These are phyloP conservation scores for Thraustochytrium sp. DNA, from an alignment of 352 stramenopile species.

Conservation along the genomic window DNA sequence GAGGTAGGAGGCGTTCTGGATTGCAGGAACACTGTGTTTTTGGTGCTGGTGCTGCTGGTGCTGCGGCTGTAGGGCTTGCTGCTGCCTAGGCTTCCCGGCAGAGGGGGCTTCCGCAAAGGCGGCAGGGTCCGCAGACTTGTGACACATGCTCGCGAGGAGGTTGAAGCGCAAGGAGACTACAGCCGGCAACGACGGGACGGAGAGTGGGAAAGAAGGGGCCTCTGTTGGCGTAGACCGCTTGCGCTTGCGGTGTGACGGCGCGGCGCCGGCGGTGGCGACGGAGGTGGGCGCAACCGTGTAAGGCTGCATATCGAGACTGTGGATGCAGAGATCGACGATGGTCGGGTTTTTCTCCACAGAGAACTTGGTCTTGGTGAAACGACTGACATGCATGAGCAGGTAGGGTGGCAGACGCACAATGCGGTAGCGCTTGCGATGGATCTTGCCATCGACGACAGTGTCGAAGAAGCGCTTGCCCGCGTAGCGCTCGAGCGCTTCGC, in stretches of 20 bases:
- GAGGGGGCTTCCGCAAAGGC: not conserved
- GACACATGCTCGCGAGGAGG: conserved; percentile 74
- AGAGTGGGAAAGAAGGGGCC: not conserved
- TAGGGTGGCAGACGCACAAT: conserved; percentile 85
- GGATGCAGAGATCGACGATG: conserved; percentile 98
- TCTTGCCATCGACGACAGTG: conserved; percentile 66
- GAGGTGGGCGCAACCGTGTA: conserved; percentile 52
- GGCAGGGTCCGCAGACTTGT: not conserved
- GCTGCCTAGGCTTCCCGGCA: not conserved
- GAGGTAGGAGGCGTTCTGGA: conserved; percentile 77
- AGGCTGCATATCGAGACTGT: conserved; percentile 92
- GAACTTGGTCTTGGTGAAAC: conserved; percentile 96
- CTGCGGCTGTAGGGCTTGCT: not conserved
- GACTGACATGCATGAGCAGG: conserved; percentile 92
- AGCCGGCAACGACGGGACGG: not conserved
- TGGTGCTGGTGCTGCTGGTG: not conserved
- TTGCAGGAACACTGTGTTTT: not conserved
- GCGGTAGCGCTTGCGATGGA: conserved; percentile 80
- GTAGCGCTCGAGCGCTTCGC: conserved; percentile 94
- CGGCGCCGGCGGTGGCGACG: not conserved
- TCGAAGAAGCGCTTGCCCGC: conserved; percentile 73
- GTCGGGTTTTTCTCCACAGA: conserved; percentile 98
- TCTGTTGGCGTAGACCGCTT: not conserved
- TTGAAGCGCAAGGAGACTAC: conserved; percentile 65
- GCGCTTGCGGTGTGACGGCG: not conserved